These are phyloP conservation scores for Talaromyces funiculosus DNA, from an alignment of 2,329 filamentous ascomycete species.

Conservation along the genomic window DNA sequence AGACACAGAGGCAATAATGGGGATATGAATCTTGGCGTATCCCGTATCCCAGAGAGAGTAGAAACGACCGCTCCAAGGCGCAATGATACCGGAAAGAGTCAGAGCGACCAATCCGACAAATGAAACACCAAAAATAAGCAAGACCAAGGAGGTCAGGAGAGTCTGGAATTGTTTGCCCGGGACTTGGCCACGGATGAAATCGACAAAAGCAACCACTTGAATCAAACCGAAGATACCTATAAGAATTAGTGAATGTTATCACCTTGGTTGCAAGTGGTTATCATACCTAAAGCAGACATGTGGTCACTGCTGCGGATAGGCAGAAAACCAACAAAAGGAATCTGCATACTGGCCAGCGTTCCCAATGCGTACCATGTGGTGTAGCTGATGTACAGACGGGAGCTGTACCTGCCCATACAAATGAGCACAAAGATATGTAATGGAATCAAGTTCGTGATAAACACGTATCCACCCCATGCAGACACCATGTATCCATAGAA, in stretches of 20 bases:
- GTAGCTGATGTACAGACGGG: conserved; percentile 90
- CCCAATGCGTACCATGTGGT: conserved; percentile 97
- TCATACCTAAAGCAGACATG: conserved; percentile 86
- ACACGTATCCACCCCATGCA: conserved; percentile 98
- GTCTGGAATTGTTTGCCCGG: conserved; percentile 92
- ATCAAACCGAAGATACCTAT: conserved; percentile 89
- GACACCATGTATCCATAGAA: conserved; percentile 99
- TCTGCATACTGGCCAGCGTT: conserved; percentile 96
- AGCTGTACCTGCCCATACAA: conserved; percentile 94
- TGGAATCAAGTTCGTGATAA: conserved; percentile 95
- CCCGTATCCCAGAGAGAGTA: conserved; percentile 99
- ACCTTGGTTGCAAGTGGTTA: no score
- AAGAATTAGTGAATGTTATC: conserved; percentile 20
- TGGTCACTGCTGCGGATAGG: conserved; percentile 96
- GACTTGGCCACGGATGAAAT: conserved; percentile 82
- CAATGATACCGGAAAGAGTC: conserved; percentile 84
- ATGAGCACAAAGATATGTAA: conserved; percentile 91
- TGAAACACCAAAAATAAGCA: conserved; percentile 67
- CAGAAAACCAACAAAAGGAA: conserved; percentile 96
- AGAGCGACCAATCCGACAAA: conserved; percentile 71
- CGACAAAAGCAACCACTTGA: conserved; percentile 86
- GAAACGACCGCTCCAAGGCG: conserved; percentile 96
- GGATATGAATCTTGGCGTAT: conserved; percentile 98
- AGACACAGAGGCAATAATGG: conserved; percentile 98
- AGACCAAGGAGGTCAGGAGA: conserved; percentile 70